Evolutionary conservation across 78 protist species (phyloP).

Genomic region (Anaeramoeba ignava): DNA sequence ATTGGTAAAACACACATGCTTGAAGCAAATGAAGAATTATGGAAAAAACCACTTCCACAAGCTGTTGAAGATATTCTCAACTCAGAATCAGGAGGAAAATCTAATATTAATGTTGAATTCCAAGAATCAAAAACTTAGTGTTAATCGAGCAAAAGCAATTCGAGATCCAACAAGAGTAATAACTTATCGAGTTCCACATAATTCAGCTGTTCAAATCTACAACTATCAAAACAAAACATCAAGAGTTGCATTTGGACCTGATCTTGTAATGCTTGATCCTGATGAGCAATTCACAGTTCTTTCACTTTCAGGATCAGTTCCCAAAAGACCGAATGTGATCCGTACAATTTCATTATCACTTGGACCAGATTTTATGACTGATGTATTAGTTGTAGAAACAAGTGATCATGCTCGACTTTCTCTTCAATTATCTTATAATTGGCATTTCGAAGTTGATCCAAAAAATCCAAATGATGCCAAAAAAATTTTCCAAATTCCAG

Average conservation of each 20-base stretch:
- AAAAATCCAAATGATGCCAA: background rate
- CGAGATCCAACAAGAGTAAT: constrained; percentile 59
- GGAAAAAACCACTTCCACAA: constrained; percentile 50
- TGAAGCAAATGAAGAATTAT: constrained; percentile 55
- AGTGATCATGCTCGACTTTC: constrained; percentile 75
- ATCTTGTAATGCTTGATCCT: constrained; percentile 71
- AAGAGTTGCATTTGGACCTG: constrained; percentile 80
- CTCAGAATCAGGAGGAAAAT: background rate
- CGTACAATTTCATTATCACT: constrained; percentile 47
- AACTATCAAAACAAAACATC: constrained; percentile 41
- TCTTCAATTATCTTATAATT: constrained; percentile 73
- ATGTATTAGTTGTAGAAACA: constrained; percentile 75
- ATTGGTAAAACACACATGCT: constrained; percentile 63
- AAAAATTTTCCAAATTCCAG: constrained; percentile 61
- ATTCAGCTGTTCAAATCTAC: constrained; percentile 68
- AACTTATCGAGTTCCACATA: constrained; percentile 75
- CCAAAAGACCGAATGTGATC: constrained; percentile 75
- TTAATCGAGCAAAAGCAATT: too few relatives aligned
- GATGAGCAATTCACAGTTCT: constrained; percentile 79
- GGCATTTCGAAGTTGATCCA: constrained; percentile 51
- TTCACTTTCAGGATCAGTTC: constrained; percentile 71
- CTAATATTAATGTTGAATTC: too few relatives aligned
- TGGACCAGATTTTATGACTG: constrained; percentile 86
- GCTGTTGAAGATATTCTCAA: constrained; percentile 53
- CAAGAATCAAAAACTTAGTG: too few relatives aligned